Base-by-base conservation (phyloP, 1,139 yeast species). In the Kodamaea arcana region DNA sequence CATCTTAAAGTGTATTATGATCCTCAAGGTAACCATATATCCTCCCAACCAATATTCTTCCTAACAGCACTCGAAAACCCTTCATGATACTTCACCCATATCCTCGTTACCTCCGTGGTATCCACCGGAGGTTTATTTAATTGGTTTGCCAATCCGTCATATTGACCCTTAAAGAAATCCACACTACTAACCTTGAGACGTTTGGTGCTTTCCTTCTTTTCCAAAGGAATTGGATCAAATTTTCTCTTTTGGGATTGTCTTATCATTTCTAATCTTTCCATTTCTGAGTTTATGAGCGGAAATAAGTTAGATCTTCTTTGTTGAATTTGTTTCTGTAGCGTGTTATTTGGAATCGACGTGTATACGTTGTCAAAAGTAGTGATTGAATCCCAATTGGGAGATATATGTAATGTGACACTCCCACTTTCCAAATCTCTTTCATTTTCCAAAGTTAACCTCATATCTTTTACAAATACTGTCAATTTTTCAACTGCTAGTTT, bases 31-130 rank as follows among this genome's bases (percentile, higher is more conserved):
- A 25, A 15, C 83, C 83, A 87, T 23, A 88, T 56, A 38, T 80
- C 85, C 4, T 64, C 57, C 97, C 97, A 92, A 6, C 81, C 75
- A 21, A 90, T 78, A 39, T 82, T 83, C 49, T 87, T 87, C 27
- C 95, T 65, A 1, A 92, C 97, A 0, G 98, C 98, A 57, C 90
- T 85, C 7, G 95, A 85, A 50, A 84, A 90, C 2, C 98, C 97
- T 57, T 90, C 97, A 45, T 84, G 84, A 51, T 82, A 90, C 52
- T 85, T 90, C 12, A 92, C 85, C 97, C 97, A 92, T 6, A 87
- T 83, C 42, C 83, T 67, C 6, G 54, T 39, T 10, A 45, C 41
- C 16, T 51, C 56, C 49, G 15, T 39, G 39, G 12, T 45, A 38
- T 30, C 42, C 34, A 24, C 39, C 3, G 27, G 32, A 12, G 33